Base-by-base conservation (phyloP, 352 stramenopile species). In the Nothophytophthora sp. region DNA sequence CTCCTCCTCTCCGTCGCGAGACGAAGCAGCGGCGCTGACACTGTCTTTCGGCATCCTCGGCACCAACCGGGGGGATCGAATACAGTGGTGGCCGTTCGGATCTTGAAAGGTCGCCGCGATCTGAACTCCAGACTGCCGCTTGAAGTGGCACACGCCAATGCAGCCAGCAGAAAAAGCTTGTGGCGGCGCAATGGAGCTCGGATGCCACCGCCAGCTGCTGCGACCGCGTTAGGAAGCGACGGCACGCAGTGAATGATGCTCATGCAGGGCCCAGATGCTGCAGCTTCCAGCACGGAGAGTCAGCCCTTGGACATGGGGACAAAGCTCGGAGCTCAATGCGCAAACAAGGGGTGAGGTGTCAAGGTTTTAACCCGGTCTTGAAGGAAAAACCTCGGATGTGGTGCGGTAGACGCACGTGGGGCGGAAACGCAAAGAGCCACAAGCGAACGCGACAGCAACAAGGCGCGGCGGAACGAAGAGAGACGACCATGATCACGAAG, bases 401-500 rank as follows among this genome's bases (percentile, higher is more conserved):
- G 19, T 23, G 35, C 38, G 42, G 52, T 46, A 50, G 23, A 41
- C 13, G 47, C 43, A 48, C 35, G 42, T 50, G 43, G 36, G 45
- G 41, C 18, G 42, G 40, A 52, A 56, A 58, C 27, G 47, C 35
- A 32, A 40, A 22, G 36, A 34, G 15, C 38, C 34, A 23, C 34
- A 18, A 54, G 46, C 45, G 15, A 34, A 41, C 41, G 27, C 32
- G 4, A 24, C 20, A n/a, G n/a, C n/a, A n/a, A n/a, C n/a, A n/a
- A n/a, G n/a, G 33, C 12, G 29, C 27, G 2, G 20, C 11, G 13
- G 10, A 34, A 12, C 12, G 32, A 16, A 40, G 5, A 39, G 29
- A 42, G n/a, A 4, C 38, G 16, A 55, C 16, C 11, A 71, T 80
- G 64, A 34, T 67, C 20, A 73, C 50, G 39, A 81, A 81, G 55